Evolutionary conservation across 805 yeast species (phyloP).

Genomic region (Starmerella ratchasimensis): DNA sequence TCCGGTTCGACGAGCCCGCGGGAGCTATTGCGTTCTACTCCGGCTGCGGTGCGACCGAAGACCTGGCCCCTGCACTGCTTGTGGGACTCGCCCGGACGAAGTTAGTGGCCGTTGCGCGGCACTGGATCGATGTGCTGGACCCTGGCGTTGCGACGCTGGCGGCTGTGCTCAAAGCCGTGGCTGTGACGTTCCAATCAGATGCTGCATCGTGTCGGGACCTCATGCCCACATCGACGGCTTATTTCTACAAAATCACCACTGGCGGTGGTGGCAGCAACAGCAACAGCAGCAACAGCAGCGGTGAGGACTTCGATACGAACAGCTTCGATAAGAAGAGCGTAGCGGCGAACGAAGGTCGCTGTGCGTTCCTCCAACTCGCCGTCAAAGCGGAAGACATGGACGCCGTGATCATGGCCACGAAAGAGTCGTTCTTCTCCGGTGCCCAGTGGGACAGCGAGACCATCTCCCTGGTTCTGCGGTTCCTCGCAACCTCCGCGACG

Average conservation of each 20-base stretch:
- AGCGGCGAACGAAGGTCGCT: constrained; percentile 15
- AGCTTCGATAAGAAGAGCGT: neutral
- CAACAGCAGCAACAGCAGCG: neutral
- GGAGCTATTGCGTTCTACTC: constrained; percentile 14
- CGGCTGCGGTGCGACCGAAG: constrained; percentile 12
- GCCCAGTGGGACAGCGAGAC: constrained; percentile 25
- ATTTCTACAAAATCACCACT: constrained; percentile 5
- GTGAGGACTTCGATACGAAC: too few species aligned
- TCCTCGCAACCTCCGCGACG: neutral
- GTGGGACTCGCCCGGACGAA: constrained; percentile 13
- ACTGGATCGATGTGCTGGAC: constrained; percentile 9
- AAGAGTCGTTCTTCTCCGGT: constrained; percentile 22
- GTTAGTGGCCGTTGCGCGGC: constrained; percentile 10
- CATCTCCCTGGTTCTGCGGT: constrained; percentile 14
- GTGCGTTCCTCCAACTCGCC: constrained; percentile 19
- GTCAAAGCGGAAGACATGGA: constrained; percentile 13
- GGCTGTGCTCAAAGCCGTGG: constrained; percentile 6
- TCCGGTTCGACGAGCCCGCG: constrained; percentile 5
- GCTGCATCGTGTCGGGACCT: too few species aligned
- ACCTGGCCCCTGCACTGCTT: constrained; percentile 9
- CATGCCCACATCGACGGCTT: constrained; percentile 16
- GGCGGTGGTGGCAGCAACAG: constrained; percentile 4
- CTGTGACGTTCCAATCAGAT: neutral
- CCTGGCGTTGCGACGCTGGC: neutral
- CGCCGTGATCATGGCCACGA: constrained; percentile 21